Evolutionary conservation across 495 filamentous ascomycete species (phyloP).

Genomic region (Daldinia childiae): DNA sequence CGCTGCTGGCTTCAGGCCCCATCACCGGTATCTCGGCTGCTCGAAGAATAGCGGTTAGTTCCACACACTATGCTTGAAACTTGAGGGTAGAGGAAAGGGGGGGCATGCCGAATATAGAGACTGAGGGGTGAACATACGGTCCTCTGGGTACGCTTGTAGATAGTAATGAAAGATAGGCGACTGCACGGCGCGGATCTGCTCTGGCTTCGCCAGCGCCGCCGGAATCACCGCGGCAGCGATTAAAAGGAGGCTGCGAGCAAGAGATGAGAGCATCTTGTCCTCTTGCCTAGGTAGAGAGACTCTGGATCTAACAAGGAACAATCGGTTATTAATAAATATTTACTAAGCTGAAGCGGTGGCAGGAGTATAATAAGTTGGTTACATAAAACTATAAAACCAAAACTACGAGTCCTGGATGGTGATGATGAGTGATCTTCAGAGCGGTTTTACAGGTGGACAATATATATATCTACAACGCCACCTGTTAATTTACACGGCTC

Average conservation of each 20-base stretch:
- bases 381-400: not conserved
- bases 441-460: constrained; percentile 9
- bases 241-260: constrained; percentile 13
- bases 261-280: constrained; percentile 31
- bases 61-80: not conserved
- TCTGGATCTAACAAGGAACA: not conserved
- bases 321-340: not conserved
- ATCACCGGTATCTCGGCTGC: constrained; percentile 54
- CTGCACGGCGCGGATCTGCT: constrained; percentile 55
- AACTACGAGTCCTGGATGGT: not conserved
- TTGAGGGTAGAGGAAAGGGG: not conserved
- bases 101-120: not conserved
- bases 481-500: constrained; percentile 28
- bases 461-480: constrained; percentile 11
- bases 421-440: constrained; percentile 25
- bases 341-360: not conserved
- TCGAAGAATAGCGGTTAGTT: constrained; percentile 24
- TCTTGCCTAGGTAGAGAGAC: not conserved
- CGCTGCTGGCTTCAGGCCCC: constrained; percentile 55
- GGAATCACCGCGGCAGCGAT: constrained; percentile 20
- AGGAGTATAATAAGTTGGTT: not conserved
- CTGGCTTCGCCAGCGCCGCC: constrained; percentile 47
- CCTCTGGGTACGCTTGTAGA: constrained; percentile 52
- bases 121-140: constrained; percentile 34
- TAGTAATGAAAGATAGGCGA: constrained; percentile 58